phyloP scores from a whole-genome alignment of 2,329 filamentous ascomycete genomes.

The Cercospora sp. region DNA sequence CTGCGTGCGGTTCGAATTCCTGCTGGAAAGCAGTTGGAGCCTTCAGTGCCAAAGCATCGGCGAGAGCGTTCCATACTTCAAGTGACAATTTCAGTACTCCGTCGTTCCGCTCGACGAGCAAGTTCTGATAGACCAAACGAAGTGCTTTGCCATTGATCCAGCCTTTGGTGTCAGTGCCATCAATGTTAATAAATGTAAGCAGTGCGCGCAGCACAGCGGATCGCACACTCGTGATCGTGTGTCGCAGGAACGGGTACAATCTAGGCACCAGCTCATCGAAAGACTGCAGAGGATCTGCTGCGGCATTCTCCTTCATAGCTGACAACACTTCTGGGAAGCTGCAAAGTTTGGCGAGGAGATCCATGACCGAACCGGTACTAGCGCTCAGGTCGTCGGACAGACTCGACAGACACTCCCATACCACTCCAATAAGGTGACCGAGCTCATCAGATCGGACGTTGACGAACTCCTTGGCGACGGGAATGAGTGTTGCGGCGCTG shows the following conservation, averaged over 20 bases:
- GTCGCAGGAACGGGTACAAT: constrained; percentile 91
- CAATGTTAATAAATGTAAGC: constrained; percentile 87
- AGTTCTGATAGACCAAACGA: constrained; percentile 89
- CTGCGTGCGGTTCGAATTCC: constrained; percentile 74
- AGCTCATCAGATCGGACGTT: constrained; percentile 76
- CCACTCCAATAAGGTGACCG: constrained; percentile 82
- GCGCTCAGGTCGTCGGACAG: constrained; percentile 96
- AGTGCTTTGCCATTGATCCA: constrained; percentile 92
- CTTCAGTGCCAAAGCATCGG: constrained; percentile 64
- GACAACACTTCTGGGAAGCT: constrained; percentile 89
- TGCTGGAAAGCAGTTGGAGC: constrained; percentile 65
- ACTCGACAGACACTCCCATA: constrained; percentile 96
- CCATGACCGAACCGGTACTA: constrained; percentile 98
- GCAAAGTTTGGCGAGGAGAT: constrained; percentile 91
- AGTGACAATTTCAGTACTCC: constrained; percentile 79
- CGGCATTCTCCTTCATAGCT: constrained; percentile 89
- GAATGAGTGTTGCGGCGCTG: constrained; percentile 94
- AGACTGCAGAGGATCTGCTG: constrained; percentile 78
- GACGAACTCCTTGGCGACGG: constrained; percentile 94
- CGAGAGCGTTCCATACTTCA: constrained; percentile 80
- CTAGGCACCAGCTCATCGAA: constrained; percentile 91
- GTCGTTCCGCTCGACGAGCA: constrained; percentile 87
- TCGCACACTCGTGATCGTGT: constrained; percentile 94
- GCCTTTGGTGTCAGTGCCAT: constrained; percentile 74
- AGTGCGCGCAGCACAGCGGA: constrained; percentile 90